Evolutionary conservation across 306 rosid genomes (phyloP).

Genomic region (Ziziphus jujuba): DNA sequence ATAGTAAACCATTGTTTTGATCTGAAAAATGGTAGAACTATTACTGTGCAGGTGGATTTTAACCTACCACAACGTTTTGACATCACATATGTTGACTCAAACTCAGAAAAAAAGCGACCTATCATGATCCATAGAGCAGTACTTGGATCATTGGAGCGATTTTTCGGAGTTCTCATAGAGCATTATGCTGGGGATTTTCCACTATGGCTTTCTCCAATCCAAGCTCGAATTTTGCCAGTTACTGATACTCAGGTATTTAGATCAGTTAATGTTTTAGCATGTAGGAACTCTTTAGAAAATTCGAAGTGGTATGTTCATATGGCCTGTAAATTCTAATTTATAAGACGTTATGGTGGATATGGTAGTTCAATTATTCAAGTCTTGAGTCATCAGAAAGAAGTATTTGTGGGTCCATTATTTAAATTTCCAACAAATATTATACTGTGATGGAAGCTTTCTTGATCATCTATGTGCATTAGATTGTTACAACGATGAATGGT

Average conservation of each 20-base stretch:
- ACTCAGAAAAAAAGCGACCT: conserved; percentile 80
- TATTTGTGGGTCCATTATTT: too few species aligned
- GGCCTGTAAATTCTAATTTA: too few species aligned
- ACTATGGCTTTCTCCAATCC: conserved; percentile 92
- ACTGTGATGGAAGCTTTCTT: too few species aligned
- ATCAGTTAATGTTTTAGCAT: background rate
- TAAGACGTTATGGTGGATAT: too few species aligned
- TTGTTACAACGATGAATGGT: background rate
- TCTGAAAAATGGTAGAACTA: background rate
- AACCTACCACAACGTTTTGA: conserved; percentile 92
- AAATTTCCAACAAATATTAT: too few species aligned
- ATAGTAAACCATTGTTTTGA: conserved; percentile 12
- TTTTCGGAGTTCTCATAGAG: conserved; percentile 94
- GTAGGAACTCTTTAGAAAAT: background rate
- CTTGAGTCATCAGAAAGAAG: too few species aligned
- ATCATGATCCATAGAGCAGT: conserved; percentile 97
- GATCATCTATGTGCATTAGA: too few species aligned
- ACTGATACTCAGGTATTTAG: conserved; percentile 78
- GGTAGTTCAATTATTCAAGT: too few species aligned
- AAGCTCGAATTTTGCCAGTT: conserved; percentile 89
- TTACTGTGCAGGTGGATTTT: conserved; percentile 80
- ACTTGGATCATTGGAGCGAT: conserved; percentile 93
- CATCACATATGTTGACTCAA: conserved; percentile 83
- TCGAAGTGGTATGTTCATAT: background rate
- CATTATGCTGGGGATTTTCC: conserved; percentile 98